A percentile compares a stretch with the other conserved stretches of the same genome.
Evolutionary conservation across 208 protist species (phyloP).

Genomic region (Acanthamoeba pearcei): DNA sequence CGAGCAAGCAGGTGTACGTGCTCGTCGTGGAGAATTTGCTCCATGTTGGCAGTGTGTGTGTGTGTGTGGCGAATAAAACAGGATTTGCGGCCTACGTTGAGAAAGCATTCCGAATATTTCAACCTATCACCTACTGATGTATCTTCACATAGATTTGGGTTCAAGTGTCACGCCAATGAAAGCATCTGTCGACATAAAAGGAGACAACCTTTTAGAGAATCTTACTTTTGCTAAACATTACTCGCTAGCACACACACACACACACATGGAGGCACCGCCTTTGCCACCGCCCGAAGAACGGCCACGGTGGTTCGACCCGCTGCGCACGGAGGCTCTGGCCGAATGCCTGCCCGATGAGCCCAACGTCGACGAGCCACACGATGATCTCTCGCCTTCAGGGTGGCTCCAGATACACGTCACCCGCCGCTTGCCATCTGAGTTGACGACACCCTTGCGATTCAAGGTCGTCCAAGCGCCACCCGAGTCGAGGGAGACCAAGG

Average conservation of each 20-base stretch:
- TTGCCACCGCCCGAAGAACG: neutral
- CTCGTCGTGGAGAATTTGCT: no score
- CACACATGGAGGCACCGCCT: neutral
- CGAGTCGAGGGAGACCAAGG: neutral
- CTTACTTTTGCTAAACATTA: neutral
- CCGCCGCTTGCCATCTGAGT: neutral
- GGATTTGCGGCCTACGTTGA: no score
- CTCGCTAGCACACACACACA: neutral
- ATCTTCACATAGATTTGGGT: neutral
- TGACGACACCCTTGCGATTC: neutral
- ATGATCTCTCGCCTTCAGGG: neutral
- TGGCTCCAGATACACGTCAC: neutral
- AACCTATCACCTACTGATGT: neutral
- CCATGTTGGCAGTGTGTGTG: no score
- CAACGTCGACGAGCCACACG: neutral
- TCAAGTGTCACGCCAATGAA: neutral
- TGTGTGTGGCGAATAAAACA: no score
- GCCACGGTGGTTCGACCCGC: neutral
- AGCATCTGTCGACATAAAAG: slow-evolving; percentile 8
- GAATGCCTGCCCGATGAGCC: neutral
- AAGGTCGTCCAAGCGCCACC: neutral
- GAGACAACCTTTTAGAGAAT: neutral
- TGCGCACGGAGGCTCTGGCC: neutral
- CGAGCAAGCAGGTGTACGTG: no score
- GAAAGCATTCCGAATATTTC: neutral